Conservation (phyloP, 1,284 basidiomycete genomes). For the Trichosporon sp. region DNA sequence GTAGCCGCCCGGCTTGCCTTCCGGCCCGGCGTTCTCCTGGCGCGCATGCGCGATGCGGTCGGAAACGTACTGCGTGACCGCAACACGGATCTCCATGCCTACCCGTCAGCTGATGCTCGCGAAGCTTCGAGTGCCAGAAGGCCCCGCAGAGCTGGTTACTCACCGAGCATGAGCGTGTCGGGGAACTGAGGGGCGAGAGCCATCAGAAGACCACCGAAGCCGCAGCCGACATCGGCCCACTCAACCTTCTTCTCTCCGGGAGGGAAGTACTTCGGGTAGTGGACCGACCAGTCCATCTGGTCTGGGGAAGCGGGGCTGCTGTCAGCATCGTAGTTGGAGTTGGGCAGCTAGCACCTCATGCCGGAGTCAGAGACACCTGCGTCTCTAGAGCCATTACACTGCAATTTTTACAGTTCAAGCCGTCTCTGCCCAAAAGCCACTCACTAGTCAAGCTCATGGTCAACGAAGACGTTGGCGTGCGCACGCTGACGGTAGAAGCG, state of each 20-base stretch:
- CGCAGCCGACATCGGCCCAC: constrained; percentile 96
- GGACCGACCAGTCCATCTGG: constrained; percentile 75
- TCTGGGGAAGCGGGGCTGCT: constrained; percentile 66
- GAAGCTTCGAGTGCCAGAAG: neutral
- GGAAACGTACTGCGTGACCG: constrained; percentile 93
- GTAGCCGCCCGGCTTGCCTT: constrained; percentile 58
- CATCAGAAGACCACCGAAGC: constrained; percentile 92
- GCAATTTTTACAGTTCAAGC: too few relatives aligned
- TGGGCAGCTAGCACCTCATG: too few relatives aligned
- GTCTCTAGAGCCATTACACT: too few relatives aligned
- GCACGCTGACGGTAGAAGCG: constrained; percentile 94
- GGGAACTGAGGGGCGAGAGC: constrained; percentile 87
- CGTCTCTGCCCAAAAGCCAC: constrained; percentile 16
- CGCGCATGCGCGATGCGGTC: constrained; percentile 89
- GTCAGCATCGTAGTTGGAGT: neutral
- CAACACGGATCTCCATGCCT: constrained; percentile 97
- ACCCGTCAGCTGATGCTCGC: neutral
- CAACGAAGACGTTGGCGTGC: constrained; percentile 97
- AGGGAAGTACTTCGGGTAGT: constrained; percentile 71
- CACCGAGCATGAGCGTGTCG: constrained; percentile 88
- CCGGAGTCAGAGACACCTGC: too few relatives aligned
- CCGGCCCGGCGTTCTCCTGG: constrained; percentile 51
- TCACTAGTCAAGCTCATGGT: constrained; percentile 82
- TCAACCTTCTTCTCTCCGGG: constrained; percentile 58
- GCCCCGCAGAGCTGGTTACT: constrained; percentile 35